Evolutionary conservation across 202 grass and related monocot species (phyloP).

Genomic region (Zizania palustris): DNA sequence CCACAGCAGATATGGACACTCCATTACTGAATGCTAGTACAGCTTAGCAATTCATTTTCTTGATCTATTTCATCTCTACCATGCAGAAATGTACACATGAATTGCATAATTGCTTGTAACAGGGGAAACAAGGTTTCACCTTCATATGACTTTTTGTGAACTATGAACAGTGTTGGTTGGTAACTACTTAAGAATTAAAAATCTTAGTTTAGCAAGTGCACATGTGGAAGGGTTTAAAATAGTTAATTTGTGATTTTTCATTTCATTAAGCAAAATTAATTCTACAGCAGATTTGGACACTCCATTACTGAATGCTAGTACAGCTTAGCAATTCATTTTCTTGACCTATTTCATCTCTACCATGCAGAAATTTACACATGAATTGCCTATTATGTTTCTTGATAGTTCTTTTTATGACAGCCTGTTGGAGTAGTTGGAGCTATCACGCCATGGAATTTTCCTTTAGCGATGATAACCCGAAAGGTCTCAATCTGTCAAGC

Average conservation of each 20-base stretch:
- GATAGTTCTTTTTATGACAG: conserved; percentile 48
- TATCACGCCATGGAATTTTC: conserved; percentile 99
- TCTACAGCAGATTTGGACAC: not conserved
- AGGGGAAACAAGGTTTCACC: conserved; percentile 12
- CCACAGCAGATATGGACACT: not conserved
- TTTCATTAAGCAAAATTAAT: conserved; percentile 19
- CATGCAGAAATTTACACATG: conserved; percentile 2
- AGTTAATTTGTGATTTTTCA: not conserved
- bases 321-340: conserved; percentile 32
- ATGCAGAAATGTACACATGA: conserved; percentile 9
- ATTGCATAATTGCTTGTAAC: not conserved
- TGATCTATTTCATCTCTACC: not conserved
- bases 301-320: conserved; percentile 16
- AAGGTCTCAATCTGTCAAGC: conserved; percentile 53
- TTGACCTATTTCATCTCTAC: conserved; percentile 5
- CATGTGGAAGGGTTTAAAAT: conserved; percentile 2
- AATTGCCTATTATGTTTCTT: conserved; percentile 6
- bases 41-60: conserved; percentile 36
- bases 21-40: conserved; percentile 13
- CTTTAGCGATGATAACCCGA: conserved; percentile 98
- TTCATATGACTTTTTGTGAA: not conserved
- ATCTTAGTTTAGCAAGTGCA: conserved; percentile 18
- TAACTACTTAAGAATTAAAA: not conserved
- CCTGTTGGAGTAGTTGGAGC: conserved; percentile 99
- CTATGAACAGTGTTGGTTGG: not conserved